Conservation (phyloP, 345 rosid genomes). For the Pistacia atlantica region DNA sequence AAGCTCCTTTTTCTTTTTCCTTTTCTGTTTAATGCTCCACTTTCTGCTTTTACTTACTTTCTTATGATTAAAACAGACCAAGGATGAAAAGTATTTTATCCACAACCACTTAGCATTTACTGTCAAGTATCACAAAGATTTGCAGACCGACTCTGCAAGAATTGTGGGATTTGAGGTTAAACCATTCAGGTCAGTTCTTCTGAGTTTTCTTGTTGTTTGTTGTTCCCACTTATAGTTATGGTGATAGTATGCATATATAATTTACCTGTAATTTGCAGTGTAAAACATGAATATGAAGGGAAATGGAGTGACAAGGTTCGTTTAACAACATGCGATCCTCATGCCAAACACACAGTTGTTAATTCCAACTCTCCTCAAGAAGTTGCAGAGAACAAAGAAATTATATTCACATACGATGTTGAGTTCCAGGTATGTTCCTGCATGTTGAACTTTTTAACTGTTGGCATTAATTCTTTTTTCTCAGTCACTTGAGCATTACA, state of each 20-base stretch:
- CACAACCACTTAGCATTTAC: conserved; percentile 89
- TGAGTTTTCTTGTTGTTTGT: conserved; percentile 8
- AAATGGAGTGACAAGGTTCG: conserved; percentile 73
- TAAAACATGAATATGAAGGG: conserved; percentile 85
- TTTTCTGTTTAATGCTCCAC: neutral
- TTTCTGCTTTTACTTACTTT: conserved; percentile 22
- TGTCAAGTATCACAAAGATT: conserved; percentile 84
- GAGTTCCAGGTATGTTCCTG: conserved; percentile 68
- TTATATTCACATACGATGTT: conserved; percentile 88
- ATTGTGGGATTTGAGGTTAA: conserved; percentile 98
- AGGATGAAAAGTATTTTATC: conserved; percentile 84
- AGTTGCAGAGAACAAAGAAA: conserved; percentile 73
- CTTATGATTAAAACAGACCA: conserved; percentile 50
- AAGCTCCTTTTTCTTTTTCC: conserved; percentile 9
- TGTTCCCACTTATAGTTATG: neutral
- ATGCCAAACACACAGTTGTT: conserved; percentile 65
- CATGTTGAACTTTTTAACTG: neutral
- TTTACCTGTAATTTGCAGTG: conserved; percentile 40
- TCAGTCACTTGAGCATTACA: neutral
- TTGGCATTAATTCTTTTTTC: neutral
- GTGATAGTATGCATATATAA: neutral
- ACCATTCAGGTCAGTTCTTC: conserved; percentile 68
- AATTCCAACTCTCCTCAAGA: conserved; percentile 91
- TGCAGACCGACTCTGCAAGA: conserved; percentile 73
- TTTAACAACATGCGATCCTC: conserved; percentile 84